These are phyloP conservation scores for Alternaria sp. DNA, from an alignment of 2,329 filamentous ascomycete genomes.

Conservation along the genomic window DNA sequence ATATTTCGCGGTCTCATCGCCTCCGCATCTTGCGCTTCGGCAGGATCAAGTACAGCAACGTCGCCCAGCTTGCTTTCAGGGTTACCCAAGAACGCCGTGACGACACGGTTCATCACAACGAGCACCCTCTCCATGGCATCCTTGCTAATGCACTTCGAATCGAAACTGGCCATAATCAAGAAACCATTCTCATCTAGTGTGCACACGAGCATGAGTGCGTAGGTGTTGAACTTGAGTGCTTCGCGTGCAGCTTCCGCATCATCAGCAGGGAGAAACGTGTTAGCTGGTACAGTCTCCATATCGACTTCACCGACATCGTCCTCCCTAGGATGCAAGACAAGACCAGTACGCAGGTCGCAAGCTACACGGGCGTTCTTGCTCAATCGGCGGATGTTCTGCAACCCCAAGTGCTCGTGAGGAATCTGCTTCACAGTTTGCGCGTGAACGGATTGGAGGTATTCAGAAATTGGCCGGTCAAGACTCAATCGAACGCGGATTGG, in stretches of 20 bases:
- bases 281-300: constrained; percentile 53
- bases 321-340: constrained; percentile 51
- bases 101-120: constrained; percentile 62
- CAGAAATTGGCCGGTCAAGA: constrained; percentile 53
- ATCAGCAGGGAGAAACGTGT: constrained; percentile 64
- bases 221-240: constrained; percentile 65
- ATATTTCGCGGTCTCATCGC: constrained; percentile 33
- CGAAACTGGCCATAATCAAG: constrained; percentile 70
- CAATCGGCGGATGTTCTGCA: constrained; percentile 65
- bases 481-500: constrained; percentile 63
- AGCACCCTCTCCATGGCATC: constrained; percentile 64
- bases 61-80: constrained; percentile 44
- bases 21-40: constrained; percentile 42
- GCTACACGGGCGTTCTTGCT: constrained; percentile 47
- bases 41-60: constrained; percentile 37
- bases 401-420: constrained; percentile 70
- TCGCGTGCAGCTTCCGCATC: constrained; percentile 67
- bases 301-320: constrained; percentile 31
- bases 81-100: constrained; percentile 59
- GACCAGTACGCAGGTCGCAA: constrained; percentile 48
- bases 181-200: constrained; percentile 66
- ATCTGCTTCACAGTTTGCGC: constrained; percentile 66
- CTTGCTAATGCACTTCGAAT: constrained; percentile 66
- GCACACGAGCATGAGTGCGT: constrained; percentile 72
- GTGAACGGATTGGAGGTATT: constrained; percentile 67